Evolutionary conservation across 305 asterid species (phyloP).

Genomic region (Fraxinus floribunda): DNA sequence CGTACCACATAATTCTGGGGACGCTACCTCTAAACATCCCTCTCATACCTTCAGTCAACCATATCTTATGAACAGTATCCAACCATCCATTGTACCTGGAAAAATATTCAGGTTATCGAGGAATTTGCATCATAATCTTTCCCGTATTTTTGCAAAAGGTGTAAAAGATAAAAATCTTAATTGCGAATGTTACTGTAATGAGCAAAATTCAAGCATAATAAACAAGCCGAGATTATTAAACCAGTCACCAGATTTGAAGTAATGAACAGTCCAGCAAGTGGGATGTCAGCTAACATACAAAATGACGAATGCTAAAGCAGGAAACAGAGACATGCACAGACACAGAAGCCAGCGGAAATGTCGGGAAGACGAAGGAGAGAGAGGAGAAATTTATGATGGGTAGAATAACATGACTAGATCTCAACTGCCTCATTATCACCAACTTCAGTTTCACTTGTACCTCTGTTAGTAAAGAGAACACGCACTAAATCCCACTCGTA

Average conservation of each 20-base stretch:
- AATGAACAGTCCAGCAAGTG: neutral
- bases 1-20: slow-evolving; percentile 71
- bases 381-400: neutral
- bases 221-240: neutral
- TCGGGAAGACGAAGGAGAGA: neutral
- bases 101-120: neutral
- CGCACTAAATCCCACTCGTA: neutral
- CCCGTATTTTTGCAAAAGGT: neutral
- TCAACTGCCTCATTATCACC: neutral
- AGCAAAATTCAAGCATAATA: neutral
- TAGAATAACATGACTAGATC: neutral
- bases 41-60: slow-evolving; percentile 58
- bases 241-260: neutral
- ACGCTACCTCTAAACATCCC: slow-evolving; percentile 75
- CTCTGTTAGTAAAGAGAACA: neutral
- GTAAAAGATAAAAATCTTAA: neutral
- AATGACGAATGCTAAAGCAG: neutral
- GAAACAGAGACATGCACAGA: neutral
- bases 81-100: slow-evolving; percentile 71
- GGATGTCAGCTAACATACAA: neutral
- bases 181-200: neutral
- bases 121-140: neutral
- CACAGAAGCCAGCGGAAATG: neutral
- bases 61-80: slow-evolving; percentile 61
- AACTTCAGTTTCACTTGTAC: neutral